phyloP scores from a whole-genome alignment of 176 grass and related monocot species.

The Guadua angustifolia region DNA sequence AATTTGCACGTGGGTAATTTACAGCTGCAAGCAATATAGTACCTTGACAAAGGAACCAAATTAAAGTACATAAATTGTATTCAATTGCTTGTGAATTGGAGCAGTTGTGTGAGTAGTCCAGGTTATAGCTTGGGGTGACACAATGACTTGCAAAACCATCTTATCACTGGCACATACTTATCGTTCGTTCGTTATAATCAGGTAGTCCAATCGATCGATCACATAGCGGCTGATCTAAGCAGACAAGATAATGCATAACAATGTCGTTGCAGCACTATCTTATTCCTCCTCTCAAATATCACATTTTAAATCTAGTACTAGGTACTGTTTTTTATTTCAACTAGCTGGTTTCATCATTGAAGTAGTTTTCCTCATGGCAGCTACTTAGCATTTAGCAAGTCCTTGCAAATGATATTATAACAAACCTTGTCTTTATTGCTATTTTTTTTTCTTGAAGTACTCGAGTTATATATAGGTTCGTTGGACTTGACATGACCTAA shows the following conservation, averaged over 20 bases:
- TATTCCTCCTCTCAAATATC: not conserved
- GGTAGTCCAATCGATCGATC: constrained; percentile 25
- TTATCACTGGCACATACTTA: constrained; percentile 22
- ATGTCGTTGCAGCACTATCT: not conserved
- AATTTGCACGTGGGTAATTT: constrained; percentile 4
- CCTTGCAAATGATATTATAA: not conserved
- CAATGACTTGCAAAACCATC: constrained; percentile 28
- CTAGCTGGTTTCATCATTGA: not conserved
- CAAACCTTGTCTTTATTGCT: not conserved
- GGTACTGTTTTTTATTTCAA: constrained; percentile 18
- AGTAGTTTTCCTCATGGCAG: not conserved
- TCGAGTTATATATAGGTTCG: not conserved
- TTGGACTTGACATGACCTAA: not conserved
- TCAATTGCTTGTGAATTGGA: not conserved
- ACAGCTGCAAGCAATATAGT: not conserved
- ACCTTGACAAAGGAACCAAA: not conserved
- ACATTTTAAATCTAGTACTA: not conserved
- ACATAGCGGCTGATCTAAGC: constrained; percentile 45
- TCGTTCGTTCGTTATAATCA: not conserved
- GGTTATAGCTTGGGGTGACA: constrained; percentile 6
- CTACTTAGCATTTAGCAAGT: not conserved
- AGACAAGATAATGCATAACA: constrained; percentile 12
- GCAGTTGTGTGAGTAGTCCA: constrained; percentile 17
- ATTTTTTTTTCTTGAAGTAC: not conserved
- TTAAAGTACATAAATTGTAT: not conserved